These are phyloP conservation scores for Septoria linicola DNA, from an alignment of 2,329 filamentous ascomycete genomes.

Conservation along the genomic window DNA sequence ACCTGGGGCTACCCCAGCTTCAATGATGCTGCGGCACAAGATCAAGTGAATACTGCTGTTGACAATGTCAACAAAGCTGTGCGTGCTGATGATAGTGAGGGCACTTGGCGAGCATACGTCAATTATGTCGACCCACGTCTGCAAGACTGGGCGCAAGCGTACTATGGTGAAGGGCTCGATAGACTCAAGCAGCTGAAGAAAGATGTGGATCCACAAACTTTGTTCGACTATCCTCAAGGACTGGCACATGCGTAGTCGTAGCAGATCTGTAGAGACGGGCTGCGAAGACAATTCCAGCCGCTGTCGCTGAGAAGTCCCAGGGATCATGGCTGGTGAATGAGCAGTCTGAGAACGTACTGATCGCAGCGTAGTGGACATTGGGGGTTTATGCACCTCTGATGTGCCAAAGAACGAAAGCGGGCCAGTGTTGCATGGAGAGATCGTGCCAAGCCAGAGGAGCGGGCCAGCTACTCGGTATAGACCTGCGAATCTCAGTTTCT, in stretches of 20 bases:
- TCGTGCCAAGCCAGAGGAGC: too few relatives aligned
- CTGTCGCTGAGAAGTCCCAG: too few relatives aligned
- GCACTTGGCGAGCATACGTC: constrained; percentile 19
- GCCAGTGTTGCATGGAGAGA: too few relatives aligned
- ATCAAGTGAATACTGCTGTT: constrained; percentile 8
- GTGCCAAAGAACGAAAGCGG: too few relatives aligned
- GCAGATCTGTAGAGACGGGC: too few relatives aligned
- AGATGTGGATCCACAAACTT: constrained; percentile 12
- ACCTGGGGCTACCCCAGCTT: constrained; percentile 18
- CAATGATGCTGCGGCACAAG: constrained; percentile 11
- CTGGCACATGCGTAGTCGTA: constrained; percentile 17
- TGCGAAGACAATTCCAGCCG: too few relatives aligned
- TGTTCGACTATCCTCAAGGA: constrained; percentile 24
- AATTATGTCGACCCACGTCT: constrained; percentile 25
- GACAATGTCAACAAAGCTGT: constrained; percentile 18
- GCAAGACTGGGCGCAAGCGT: constrained; percentile 16
- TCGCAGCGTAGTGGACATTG: too few relatives aligned
- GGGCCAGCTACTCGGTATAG: too few relatives aligned
- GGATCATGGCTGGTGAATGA: too few relatives aligned
- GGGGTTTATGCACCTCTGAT: too few relatives aligned
- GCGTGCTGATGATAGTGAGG: constrained; percentile 8
- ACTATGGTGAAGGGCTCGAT: constrained; percentile 18
- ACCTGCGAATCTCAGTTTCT: too few relatives aligned
- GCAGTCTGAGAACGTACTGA: too few relatives aligned
- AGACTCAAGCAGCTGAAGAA: constrained; percentile 19